Conservation (phyloP, 2,329 filamentous ascomycete genomes). For the Diaporthe longicolla region DNA sequence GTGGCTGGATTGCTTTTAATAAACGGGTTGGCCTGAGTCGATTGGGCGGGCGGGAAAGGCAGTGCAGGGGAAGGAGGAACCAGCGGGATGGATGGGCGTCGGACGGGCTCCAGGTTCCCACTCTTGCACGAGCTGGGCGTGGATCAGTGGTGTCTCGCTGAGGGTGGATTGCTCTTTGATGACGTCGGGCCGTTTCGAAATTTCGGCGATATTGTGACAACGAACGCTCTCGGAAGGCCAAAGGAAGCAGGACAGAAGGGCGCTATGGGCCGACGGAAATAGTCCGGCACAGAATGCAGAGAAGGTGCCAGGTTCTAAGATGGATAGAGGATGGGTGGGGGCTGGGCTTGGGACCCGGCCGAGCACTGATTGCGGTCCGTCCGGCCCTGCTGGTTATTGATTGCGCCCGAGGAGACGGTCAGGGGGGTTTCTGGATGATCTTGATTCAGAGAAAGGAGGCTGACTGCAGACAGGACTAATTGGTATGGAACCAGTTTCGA, state of each 20-base stretch:
- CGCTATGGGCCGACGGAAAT: conserved; percentile 27
- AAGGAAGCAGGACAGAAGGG: conserved; percentile 10
- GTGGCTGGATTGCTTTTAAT: conserved; percentile 31
- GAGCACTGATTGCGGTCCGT: conserved; percentile 28
- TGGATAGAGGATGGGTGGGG: conserved; percentile 15
- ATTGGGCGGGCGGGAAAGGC: conserved; percentile 31
- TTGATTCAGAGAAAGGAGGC: conserved; percentile 33
- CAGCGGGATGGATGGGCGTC: conserved; percentile 15
- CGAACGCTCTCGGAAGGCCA: background rate
- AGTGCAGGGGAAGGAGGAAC: conserved; percentile 33
- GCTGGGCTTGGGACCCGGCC: conserved; percentile 14
- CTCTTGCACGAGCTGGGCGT: conserved; percentile 24
- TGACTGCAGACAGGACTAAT: background rate
- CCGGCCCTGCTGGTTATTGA: conserved; percentile 26
- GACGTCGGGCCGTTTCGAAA: conserved; percentile 38
- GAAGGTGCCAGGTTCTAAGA: conserved; percentile 25
- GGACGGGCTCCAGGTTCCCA: conserved; percentile 22
- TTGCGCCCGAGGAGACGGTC: conserved; percentile 15
- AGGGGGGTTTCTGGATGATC: conserved; percentile 10
- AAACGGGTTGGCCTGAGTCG: conserved; percentile 20
- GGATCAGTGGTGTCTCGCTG: conserved; percentile 28
- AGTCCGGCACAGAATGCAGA: conserved; percentile 20
- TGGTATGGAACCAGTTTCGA: background rate
- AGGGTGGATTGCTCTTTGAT: conserved; percentile 29
- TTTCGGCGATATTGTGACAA: conserved; percentile 30